A percentile compares a stretch with the other conserved stretches of the same genome.
These are phyloP conservation scores for Kluyveromyces nonfermentans DNA, from an alignment of 805 yeast genomes.

Conservation along the genomic window DNA sequence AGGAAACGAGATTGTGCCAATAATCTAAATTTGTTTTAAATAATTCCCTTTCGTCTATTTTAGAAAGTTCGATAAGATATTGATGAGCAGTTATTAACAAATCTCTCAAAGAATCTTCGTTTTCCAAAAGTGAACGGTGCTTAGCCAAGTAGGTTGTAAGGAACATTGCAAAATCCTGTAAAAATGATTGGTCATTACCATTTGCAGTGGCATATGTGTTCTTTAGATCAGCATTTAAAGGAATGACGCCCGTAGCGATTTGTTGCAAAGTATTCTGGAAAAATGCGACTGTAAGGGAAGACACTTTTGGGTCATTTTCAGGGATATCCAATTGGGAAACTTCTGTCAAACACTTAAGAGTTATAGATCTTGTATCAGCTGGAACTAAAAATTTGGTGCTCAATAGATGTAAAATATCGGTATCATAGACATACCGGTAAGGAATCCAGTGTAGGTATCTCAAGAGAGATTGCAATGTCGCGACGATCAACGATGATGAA, in stretches of 20 bases:
- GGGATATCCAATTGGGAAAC: slow-evolving; percentile 61
- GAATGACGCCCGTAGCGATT: slow-evolving; percentile 54
- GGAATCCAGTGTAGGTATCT: slow-evolving; percentile 96
- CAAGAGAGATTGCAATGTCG: slow-evolving; percentile 74
- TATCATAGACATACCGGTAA: slow-evolving; percentile 77
- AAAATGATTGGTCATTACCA: slow-evolving; percentile 81
- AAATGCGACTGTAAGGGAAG: slow-evolving; percentile 49
- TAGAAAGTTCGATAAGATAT: slow-evolving; percentile 75
- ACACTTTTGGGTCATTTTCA: slow-evolving; percentile 34
- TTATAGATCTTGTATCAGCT: slow-evolving; percentile 68
- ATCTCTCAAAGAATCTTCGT: slow-evolving; percentile 43
- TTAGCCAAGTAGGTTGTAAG: slow-evolving; percentile 73
- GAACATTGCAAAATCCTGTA: slow-evolving; percentile 92
- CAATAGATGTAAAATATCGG: slow-evolving; percentile 64
- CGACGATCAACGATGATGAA: slow-evolving; percentile 72
- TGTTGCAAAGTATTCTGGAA: slow-evolving; percentile 69
- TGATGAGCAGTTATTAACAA: slow-evolving; percentile 64
- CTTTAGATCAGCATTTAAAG: slow-evolving; percentile 62
- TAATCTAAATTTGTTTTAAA: slow-evolving; percentile 93
- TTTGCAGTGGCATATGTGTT: slow-evolving; percentile 64
- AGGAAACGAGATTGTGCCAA: slow-evolving; percentile 82
- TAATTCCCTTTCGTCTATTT: slow-evolving; percentile 89
- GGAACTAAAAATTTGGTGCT: slow-evolving; percentile 70
- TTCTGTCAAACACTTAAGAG: slow-evolving; percentile 91
- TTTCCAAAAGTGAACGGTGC: slow-evolving; percentile 60